phyloP scores from a whole-genome alignment of 495 filamentous ascomycete genomes.

The Rhizodiscina lignyota region DNA sequence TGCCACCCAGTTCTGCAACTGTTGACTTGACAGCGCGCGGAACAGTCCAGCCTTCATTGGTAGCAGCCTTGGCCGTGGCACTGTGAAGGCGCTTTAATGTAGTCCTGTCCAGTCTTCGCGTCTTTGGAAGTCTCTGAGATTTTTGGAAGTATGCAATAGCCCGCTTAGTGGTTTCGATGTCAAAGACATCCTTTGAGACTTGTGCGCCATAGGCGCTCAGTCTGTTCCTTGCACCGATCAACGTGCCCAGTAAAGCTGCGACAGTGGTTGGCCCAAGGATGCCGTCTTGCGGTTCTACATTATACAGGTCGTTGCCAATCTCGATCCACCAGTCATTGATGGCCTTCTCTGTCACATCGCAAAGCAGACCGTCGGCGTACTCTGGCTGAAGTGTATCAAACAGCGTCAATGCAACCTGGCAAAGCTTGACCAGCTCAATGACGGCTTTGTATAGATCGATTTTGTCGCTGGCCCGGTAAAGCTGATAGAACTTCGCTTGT shows the following conservation, averaged over 20 bases:
- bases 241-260: slow-evolving; percentile 67
- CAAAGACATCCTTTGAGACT: slow-evolving; percentile 83
- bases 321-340: slow-evolving; percentile 95
- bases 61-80: slow-evolving; percentile 74
- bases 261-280: slow-evolving; percentile 86
- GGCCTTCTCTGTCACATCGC: slow-evolving; percentile 80
- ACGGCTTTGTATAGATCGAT: slow-evolving; percentile 62
- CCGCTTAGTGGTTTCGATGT: slow-evolving; percentile 61
- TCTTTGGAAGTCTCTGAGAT: slow-evolving; percentile 59
- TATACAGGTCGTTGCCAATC: slow-evolving; percentile 78
- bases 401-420: slow-evolving; percentile 72
- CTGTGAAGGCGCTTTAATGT: slow-evolving; percentile 69
- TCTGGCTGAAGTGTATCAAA: slow-evolving; percentile 79
- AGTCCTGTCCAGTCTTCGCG: slow-evolving; percentile 61
- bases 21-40: slow-evolving; percentile 89
- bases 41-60: slow-evolving; percentile 66
- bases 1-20: slow-evolving; percentile 86
- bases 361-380: slow-evolving; percentile 84
- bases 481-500: slow-evolving; percentile 77
- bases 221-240: slow-evolving; percentile 80
- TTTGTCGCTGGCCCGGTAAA: slow-evolving; percentile 74
- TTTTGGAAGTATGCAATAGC: slow-evolving; percentile 84
- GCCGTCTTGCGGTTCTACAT: slow-evolving; percentile 79
- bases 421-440: slow-evolving; percentile 79
- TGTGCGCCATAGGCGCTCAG: slow-evolving; percentile 68